phyloP scores from a whole-genome alignment of 1,284 basidiomycete species.

The Cryptococcus sp. region DNA sequence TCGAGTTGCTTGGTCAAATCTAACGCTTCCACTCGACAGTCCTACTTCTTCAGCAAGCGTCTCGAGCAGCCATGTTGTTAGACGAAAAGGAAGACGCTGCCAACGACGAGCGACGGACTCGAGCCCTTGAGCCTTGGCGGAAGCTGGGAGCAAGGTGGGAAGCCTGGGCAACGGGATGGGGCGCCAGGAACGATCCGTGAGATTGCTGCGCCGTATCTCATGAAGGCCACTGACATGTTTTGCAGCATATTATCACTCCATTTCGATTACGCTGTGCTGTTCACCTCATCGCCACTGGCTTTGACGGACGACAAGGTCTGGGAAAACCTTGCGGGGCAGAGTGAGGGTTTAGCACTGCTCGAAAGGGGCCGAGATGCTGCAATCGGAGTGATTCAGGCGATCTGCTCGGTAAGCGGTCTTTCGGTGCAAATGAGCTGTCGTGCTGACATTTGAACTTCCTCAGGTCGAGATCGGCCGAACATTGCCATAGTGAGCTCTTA shows the following conservation, averaged over 20 bases:
- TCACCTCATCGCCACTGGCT: constrained; percentile 44
- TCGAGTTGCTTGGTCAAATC: too few species aligned
- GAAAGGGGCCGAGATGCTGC: constrained; percentile 50
- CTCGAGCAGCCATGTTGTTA: constrained; percentile 4
- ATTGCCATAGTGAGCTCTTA: constrained; percentile 40
- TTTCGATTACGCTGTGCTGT: constrained; percentile 48
- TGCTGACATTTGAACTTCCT: constrained; percentile 1
- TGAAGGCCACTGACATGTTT: not conserved
- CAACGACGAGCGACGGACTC: constrained; percentile 10
- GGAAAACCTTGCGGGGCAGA: constrained; percentile 37
- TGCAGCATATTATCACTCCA: constrained; percentile 46
- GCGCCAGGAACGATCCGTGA: constrained; percentile 37
- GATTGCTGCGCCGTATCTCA: constrained; percentile 5
- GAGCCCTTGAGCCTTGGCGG: constrained; percentile 37
- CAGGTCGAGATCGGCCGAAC: constrained; percentile 50
- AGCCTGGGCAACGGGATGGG: constrained; percentile 42
- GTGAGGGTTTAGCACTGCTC: constrained; percentile 45
- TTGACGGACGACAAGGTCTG: constrained; percentile 37
- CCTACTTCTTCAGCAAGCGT: constrained; percentile 10
- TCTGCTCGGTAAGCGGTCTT: constrained; percentile 39
- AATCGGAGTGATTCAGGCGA: constrained; percentile 42
- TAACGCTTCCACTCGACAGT: constrained; percentile 4
- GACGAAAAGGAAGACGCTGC: constrained; percentile 10
- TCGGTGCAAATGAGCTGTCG: not conserved
- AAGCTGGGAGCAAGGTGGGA: constrained; percentile 37